Conservation (phyloP, 768 basidiomycete genomes). For the Lactarius deliciosus region DNA sequence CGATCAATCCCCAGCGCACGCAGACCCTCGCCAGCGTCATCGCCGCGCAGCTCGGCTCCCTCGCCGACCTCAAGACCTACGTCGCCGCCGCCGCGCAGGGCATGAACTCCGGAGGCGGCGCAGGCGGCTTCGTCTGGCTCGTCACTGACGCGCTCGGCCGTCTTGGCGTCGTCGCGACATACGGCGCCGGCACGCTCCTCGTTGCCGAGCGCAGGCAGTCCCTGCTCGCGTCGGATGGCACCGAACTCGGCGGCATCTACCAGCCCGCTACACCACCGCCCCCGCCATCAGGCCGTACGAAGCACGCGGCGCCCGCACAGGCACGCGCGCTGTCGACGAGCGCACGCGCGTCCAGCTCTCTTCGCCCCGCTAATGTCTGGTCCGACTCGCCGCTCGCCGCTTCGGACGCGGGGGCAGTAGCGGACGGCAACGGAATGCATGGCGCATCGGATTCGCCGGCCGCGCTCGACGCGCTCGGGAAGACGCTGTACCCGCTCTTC, state of each 20-base stretch:
- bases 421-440: not conserved
- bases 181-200: constrained; percentile 86
- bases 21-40: constrained; percentile 41
- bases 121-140: constrained; percentile 85
- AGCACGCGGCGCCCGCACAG: constrained; percentile 5
- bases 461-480: constrained; percentile 42
- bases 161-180: constrained; percentile 78
- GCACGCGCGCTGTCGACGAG: constrained; percentile 21
- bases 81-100: constrained; percentile 67
- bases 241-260: constrained; percentile 18
- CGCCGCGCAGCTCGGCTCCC: constrained; percentile 54
- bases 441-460: not conserved
- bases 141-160: constrained; percentile 64
- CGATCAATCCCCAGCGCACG: constrained; percentile 34
- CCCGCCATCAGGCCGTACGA: constrained; percentile 13
- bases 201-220: constrained; percentile 41
- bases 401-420: not conserved
- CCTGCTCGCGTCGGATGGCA: constrained; percentile 2
- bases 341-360: not conserved
- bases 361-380: constrained; percentile 6
- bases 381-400: not conserved
- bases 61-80: constrained; percentile 68
- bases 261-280: constrained; percentile 11
- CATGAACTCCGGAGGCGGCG: constrained; percentile 77
- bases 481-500: constrained; percentile 68